Evolutionary conservation across 2,329 filamentous ascomycete species (phyloP).

Genomic region (Stylonectria norvegica): DNA sequence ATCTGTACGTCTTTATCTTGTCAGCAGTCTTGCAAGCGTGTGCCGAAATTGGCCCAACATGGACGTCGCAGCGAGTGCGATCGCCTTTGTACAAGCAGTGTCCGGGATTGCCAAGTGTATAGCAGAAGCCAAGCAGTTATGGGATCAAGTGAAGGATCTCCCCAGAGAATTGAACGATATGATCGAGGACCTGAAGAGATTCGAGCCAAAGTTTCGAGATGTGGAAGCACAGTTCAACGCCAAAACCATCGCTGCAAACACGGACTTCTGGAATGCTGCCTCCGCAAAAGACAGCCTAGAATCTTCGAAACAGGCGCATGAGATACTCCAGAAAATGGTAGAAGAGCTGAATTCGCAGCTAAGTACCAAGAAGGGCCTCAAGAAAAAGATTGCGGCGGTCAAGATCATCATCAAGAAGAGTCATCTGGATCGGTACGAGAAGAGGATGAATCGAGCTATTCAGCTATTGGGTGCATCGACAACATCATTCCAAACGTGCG

Average conservation of each 20-base stretch:
- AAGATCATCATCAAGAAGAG: slow-evolving; percentile 21
- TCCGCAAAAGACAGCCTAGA: slow-evolving; percentile 5
- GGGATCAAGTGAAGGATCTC: slow-evolving; percentile 23
- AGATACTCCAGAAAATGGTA: slow-evolving; percentile 13
- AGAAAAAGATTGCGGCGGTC: slow-evolving; percentile 15
- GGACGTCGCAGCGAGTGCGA: slow-evolving; percentile 18
- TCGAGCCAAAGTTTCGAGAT: slow-evolving; percentile 12
- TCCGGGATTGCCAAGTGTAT: slow-evolving; percentile 19
- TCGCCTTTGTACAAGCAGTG: slow-evolving; percentile 25
- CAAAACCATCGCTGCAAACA: slow-evolving; percentile 1
- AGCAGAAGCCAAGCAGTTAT: slow-evolving; percentile 20
- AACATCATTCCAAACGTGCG: slow-evolving; percentile 20
- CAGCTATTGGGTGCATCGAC: slow-evolving; percentile 15
- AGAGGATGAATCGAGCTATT: slow-evolving; percentile 14
- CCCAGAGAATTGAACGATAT: slow-evolving; percentile 19
- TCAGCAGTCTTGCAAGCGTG: too few species aligned
- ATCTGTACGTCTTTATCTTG: neutral
- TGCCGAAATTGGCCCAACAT: slow-evolving; percentile 13
- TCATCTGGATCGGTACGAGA: slow-evolving; percentile 12
- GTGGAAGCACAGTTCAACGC: slow-evolving; percentile 15
- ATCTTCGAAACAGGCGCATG: slow-evolving; percentile 10
- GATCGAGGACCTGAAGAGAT: slow-evolving; percentile 15
- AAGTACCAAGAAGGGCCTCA: slow-evolving; percentile 9
- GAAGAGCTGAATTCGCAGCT: slow-evolving; percentile 14
- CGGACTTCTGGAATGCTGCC: slow-evolving; percentile 6